phyloP scores from a whole-genome alignment of 306 rosid genomes.

The Luffa acutangula region DNA sequence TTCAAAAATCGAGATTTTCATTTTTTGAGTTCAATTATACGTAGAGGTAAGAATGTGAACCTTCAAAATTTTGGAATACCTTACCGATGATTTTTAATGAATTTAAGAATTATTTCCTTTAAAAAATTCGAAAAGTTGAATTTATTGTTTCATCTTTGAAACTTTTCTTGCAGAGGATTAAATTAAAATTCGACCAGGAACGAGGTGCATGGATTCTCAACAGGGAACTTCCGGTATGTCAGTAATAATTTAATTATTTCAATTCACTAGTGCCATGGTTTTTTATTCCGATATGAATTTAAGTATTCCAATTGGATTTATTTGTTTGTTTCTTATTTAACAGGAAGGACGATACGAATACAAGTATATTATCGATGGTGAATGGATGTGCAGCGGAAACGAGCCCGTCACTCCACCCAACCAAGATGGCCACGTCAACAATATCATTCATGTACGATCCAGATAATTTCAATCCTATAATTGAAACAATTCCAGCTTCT shows the following conservation, averaged over 20 bases:
- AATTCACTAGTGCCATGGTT: not conserved
- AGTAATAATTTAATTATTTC: not conserved
- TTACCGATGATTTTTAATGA: no score
- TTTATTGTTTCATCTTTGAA: not conserved
- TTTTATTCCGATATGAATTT: not conserved
- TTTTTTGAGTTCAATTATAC: no score
- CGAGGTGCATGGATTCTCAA: slow-evolving; percentile 56
- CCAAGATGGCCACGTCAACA: slow-evolving; percentile 84
- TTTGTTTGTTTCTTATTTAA: not conserved
- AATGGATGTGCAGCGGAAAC: slow-evolving; percentile 45
- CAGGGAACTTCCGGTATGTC: slow-evolving; percentile 72
- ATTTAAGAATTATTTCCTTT: no score
- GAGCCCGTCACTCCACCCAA: slow-evolving; percentile 51
- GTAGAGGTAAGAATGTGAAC: no score
- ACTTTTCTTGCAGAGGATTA: slow-evolving; percentile 51
- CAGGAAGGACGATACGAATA: slow-evolving; percentile 97
- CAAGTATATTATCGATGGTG: slow-evolving; percentile 81
- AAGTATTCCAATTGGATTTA: not conserved
- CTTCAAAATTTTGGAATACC: no score
- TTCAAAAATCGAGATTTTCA: no score
- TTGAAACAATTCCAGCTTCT: not conserved
- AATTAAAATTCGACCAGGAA: slow-evolving; percentile 41
- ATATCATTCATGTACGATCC: slow-evolving; percentile 55
- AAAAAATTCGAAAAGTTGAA: not conserved
- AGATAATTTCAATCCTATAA: not conserved